phyloP scores from a whole-genome alignment of 345 rosid genomes.

The Trapa incisa region DNA sequence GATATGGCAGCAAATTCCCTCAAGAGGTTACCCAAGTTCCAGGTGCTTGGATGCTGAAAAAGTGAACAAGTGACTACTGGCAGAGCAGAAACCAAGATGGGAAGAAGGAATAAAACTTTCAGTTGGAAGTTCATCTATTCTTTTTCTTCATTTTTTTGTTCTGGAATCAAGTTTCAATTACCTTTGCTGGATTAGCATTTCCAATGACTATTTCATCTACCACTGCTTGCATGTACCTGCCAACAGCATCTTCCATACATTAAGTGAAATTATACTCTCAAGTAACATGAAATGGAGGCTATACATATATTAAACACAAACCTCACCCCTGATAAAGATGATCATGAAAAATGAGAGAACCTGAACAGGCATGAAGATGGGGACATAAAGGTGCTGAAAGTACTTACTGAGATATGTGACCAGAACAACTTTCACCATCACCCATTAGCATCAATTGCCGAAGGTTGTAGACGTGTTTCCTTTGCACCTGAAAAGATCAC shows the following conservation, averaged over 20 bases:
- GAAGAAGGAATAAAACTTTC: neutral
- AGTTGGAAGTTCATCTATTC: neutral
- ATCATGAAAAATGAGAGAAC: neutral
- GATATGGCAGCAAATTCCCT: slow-evolving; percentile 45
- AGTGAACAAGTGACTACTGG: slow-evolving; percentile 7
- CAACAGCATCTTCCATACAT: slow-evolving; percentile 1
- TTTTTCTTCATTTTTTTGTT: neutral
- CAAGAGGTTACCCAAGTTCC: slow-evolving; percentile 65
- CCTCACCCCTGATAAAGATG: neutral
- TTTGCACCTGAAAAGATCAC: slow-evolving; percentile 54
- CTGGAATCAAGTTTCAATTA: slow-evolving; percentile 14
- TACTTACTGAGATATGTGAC: slow-evolving; percentile 70
- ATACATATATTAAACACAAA: slow-evolving; percentile 1
- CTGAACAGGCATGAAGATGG: too few relatives aligned
- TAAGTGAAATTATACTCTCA: neutral
- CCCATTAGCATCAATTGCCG: slow-evolving; percentile 79
- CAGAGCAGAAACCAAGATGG: neutral
- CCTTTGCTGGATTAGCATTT: slow-evolving; percentile 57
- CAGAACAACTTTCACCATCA: slow-evolving; percentile 74
- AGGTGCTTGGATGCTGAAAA: slow-evolving; percentile 62
- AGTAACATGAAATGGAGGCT: neutral
- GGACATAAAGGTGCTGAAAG: neutral
- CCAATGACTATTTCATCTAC: slow-evolving; percentile 68
- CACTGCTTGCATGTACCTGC: slow-evolving; percentile 91
- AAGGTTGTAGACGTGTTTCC: slow-evolving; percentile 86